Base-by-base conservation (phyloP, 352 stramenopile species). In the Globisporangium viniferum region DNA sequence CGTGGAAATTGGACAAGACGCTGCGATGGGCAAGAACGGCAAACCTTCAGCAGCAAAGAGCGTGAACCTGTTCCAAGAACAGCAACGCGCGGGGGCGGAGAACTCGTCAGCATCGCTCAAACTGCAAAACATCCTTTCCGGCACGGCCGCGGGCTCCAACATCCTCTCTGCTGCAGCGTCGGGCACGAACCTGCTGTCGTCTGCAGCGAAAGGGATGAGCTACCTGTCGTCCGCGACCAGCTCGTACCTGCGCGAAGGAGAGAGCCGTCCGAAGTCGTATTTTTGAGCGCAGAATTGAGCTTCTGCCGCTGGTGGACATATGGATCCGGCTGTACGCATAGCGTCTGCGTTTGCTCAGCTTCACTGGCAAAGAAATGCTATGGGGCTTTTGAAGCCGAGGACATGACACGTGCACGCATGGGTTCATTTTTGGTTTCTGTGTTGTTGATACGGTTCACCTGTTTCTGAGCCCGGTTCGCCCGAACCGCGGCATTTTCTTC, bases 191-290 rank as follows among this genome's bases (percentile, higher is more conserved):
- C 51, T 90, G 68, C 70, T 90, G 36, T 85, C 78, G 29, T 90
- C 83, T 9, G 84, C 84, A 20, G 88, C 86, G 44, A 95, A 95
- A 64, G 85, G 88, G 41, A 93, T 95, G 68, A 90, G 83, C 39
- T 92, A 90, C 51, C 62, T 94, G 36, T 94, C 88, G 35, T 93
- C 86, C 39, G 88, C 86, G 31, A 94, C 78, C 3, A 87, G 75
- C 56, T 90, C 82, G 48, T 90, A 90, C 61, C 67, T 91, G 24
- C 79, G 75, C 29, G 73, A 85, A 62, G 72, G 75, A 55, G 78
- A 88, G 58, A 76, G n/a, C 29, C 73, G 69, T 6, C 70, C 76
- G 63, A 89, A 74, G 29, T 59, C 54, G 57, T 91, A 93, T 70
- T 91, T 93, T 76, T 93, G 70, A 88, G 27, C 24, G 27, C 36